A percentile compares a stretch with the other conserved stretches of the same genome.
phyloP scores from a whole-genome alignment of 1,284 basidiomycete genomes.

The Apiotrichum domesticum region DNA sequence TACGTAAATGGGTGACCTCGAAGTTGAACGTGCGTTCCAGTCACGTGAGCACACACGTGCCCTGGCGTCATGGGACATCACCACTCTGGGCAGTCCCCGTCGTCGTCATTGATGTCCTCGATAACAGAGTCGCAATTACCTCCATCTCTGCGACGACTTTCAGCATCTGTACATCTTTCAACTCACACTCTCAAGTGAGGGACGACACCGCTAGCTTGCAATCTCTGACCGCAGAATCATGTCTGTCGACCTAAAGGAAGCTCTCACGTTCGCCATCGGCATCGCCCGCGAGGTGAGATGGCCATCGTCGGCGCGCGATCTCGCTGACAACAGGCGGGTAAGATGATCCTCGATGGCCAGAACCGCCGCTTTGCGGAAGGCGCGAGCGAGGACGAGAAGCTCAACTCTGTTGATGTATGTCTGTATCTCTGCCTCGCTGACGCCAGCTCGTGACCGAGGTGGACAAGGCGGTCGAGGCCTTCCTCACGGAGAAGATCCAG shows the following conservation, averaged over 20 bases:
- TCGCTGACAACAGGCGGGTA: conserved; percentile 41
- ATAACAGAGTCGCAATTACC: too few species aligned
- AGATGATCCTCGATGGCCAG: conserved; percentile 48
- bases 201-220: too few species aligned
- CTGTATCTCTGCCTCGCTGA: background rate
- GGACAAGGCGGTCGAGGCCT: conserved; percentile 84
- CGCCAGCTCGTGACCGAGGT: conserved; percentile 82
- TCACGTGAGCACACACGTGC: too few species aligned
- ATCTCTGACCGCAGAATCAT: background rate
- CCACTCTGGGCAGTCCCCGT: too few species aligned
- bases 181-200: too few species aligned
- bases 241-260: conserved; percentile 55
- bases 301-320: background rate
- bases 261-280: conserved; percentile 65
- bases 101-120: too few species aligned
- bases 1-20: too few species aligned
- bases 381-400: conserved; percentile 69
- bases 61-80: too few species aligned
- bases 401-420: conserved; percentile 71
- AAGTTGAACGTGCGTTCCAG: too few species aligned
- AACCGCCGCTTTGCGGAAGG: conserved; percentile 47
- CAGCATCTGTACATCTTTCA: too few species aligned
- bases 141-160: too few species aligned
- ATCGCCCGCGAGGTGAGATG: conserved; percentile 54
- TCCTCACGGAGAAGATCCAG: conserved; percentile 67